Percentiles rank a stretch among this genome's conserved stretches.
Conservation (phyloP, 306 rosid genomes). For the Vigna radiata region DNA sequence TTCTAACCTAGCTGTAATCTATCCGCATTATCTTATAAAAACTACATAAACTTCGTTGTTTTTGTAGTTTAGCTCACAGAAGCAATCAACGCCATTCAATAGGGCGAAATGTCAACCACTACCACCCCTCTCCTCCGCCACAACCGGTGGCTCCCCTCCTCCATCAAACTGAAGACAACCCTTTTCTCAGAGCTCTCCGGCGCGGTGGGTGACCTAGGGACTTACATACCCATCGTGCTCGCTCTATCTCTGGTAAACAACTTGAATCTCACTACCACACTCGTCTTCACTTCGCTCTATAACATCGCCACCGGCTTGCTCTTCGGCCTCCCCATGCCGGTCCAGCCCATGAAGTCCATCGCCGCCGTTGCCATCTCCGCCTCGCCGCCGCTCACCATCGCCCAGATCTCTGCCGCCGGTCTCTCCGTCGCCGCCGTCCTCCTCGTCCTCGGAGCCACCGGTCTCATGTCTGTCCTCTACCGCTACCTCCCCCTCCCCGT, state of each 20-base stretch:
- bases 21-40: too few species aligned
- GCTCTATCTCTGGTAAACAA: conserved; percentile 68
- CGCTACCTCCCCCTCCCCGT: conserved; percentile 83
- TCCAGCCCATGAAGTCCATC: conserved; percentile 94
- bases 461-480: conserved; percentile 82
- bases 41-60: not conserved
- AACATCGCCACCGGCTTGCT: conserved; percentile 77
- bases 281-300: conserved; percentile 76
- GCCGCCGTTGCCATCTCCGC: conserved; percentile 86
- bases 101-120: not conserved
- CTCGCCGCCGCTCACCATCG: conserved; percentile 67
- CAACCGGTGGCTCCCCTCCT: conserved; percentile 54
- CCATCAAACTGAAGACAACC: conserved; percentile 59
- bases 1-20: too few species aligned
- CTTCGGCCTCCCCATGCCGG: conserved; percentile 91
- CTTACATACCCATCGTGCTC: conserved; percentile 78
- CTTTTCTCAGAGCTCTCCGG: conserved; percentile 70
- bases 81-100: not conserved
- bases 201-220: conserved; percentile 84
- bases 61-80: not conserved
- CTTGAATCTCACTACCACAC: conserved; percentile 73
- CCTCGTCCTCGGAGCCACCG: conserved; percentile 66
- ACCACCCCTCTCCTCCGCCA: conserved; percentile 42
- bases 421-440: conserved; percentile 81
- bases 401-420: conserved; percentile 82